Evolutionary conservation across 2,329 filamentous ascomycete species (phyloP).

Genomic region (Aspergillus melleus): DNA sequence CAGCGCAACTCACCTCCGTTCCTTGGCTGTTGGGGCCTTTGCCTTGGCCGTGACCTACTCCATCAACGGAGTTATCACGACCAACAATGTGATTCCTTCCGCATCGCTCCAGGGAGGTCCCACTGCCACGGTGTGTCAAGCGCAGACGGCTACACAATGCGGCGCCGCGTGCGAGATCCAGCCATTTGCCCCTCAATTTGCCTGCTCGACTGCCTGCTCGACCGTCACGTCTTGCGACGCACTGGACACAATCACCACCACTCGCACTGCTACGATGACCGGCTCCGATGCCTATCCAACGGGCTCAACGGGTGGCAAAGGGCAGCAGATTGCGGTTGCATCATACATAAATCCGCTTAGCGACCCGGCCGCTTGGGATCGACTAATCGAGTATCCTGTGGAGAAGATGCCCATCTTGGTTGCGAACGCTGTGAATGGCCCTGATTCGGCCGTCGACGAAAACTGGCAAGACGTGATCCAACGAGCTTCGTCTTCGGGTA

Average conservation of each 20-base stretch:
- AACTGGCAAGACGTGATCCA: constrained; percentile 13
- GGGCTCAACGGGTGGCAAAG: not conserved
- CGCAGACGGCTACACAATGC: constrained; percentile 3
- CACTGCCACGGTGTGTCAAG: not conserved
- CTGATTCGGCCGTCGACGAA: constrained; percentile 13
- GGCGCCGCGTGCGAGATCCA: not conserved
- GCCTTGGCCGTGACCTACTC: not conserved
- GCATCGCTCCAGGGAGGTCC: constrained; percentile 3
- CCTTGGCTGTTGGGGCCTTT: not conserved
- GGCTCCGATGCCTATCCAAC: not conserved
- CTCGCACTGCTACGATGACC: constrained; percentile 1
- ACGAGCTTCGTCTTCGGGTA: constrained; percentile 9
- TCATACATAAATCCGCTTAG: constrained; percentile 22
- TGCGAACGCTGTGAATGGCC: constrained; percentile 20
- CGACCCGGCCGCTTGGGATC: constrained; percentile 17
- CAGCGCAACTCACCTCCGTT: not conserved
- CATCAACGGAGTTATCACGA: constrained; percentile 2
- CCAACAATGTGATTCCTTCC: constrained; percentile 2
- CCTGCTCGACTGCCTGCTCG: constrained; percentile 2
- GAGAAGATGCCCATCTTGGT: constrained; percentile 16
- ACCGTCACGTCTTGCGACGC: constrained; percentile 4
- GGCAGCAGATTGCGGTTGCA: constrained; percentile 20
- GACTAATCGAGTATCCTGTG: constrained; percentile 14
- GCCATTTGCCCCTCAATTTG: constrained; percentile 2
- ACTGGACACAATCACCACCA: not conserved